Percentiles rank a stretch among this genome's conserved stretches.
Evolutionary conservation across 129 eudicot genomes (phyloP).

Genomic region (Flaveria ramosissima): DNA sequence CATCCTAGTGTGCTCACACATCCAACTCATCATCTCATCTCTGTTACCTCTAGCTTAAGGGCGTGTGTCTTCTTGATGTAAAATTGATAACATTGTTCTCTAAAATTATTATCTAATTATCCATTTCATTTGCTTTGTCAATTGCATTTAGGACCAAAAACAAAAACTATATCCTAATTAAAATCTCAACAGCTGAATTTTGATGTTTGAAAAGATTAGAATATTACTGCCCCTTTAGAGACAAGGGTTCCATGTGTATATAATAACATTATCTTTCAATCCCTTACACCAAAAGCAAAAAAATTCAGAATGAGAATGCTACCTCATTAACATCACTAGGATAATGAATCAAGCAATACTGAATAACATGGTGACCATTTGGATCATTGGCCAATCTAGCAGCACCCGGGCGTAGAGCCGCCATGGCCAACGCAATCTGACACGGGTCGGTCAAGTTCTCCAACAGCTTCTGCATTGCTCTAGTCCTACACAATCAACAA

Average conservation of each 20-base stretch:
- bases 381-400: conserved; percentile 54
- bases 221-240: too few relatives aligned
- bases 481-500: conserved; percentile 49
- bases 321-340: conserved; percentile 55
- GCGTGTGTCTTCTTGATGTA: not conserved
- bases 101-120: not conserved
- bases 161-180: not conserved
- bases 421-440: conserved; percentile 43
- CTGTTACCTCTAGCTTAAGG: too few relatives aligned
- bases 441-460: conserved; percentile 45
- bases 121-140: not conserved
- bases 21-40: too few relatives aligned
- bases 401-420: conserved; percentile 57
- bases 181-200: not conserved
- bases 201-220: too few relatives aligned
- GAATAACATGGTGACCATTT: conserved; percentile 69
- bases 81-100: not conserved
- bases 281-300: too few relatives aligned
- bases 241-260: too few relatives aligned
- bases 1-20: too few relatives aligned
- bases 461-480: conserved; percentile 61
- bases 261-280: too few relatives aligned
- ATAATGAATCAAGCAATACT: conserved; percentile 57
- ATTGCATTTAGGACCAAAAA: not conserved
- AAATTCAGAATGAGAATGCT: not conserved